Evolutionary conservation across 116 monocot species (phyloP).

Genomic region (Dioscorea cayenensis): DNA sequence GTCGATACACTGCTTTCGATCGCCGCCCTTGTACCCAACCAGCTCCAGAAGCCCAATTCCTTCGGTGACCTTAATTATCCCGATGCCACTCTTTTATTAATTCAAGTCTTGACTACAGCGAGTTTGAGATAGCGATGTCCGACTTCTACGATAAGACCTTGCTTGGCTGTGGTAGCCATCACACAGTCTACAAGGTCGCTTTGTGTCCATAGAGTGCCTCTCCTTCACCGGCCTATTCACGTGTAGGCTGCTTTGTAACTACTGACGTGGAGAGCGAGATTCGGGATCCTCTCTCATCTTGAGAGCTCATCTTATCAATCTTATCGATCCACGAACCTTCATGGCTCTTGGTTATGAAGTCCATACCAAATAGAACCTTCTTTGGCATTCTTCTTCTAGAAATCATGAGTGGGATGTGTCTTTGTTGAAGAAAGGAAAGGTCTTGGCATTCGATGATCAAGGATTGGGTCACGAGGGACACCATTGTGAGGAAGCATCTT

Average conservation of each 20-base stretch:
- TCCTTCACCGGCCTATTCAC: conserved; percentile 11
- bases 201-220: conserved; percentile 42
- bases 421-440: conserved; percentile 63
- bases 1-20: conserved; percentile 25
- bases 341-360: conserved; percentile 34
- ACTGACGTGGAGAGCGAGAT: conserved; percentile 57
- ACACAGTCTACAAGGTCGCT: conserved; percentile 38
- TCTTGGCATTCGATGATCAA: conserved; percentile 51
- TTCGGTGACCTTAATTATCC: too few species aligned
- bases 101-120: conserved; percentile 36
- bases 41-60: neutral
- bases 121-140: conserved; percentile 44
- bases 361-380: conserved; percentile 48
- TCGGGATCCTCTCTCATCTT: conserved; percentile 29
- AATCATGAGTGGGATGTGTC: conserved; percentile 96
- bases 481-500: conserved; percentile 36
- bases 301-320: conserved; percentile 32
- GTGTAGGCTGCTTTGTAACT: neutral
- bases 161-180: conserved; percentile 77
- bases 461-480: conserved; percentile 51
- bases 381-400: conserved; percentile 90
- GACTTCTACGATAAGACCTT: conserved; percentile 51
- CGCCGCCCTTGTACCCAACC: conserved; percentile 3
- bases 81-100: neutral
- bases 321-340: conserved; percentile 2